A percentile compares a stretch with the other conserved stretches of the same genome.
Evolutionary conservation across 306 rosid species (phyloP).

Genomic region (Begonia fuchsioides): DNA sequence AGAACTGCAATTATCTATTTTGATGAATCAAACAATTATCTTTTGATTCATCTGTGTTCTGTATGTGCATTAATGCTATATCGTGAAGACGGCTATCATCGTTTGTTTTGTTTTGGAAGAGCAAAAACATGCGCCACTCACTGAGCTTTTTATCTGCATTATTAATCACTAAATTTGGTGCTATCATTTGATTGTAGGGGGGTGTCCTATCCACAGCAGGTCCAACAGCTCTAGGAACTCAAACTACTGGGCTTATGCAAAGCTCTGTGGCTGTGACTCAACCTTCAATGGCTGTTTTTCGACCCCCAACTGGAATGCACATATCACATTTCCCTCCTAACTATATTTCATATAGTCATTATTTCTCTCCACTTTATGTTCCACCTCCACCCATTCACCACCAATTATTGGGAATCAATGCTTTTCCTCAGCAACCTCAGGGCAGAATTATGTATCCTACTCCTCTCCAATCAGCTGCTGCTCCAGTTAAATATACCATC

Average conservation of each 20-base stretch:
- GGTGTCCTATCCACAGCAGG: constrained; percentile 66
- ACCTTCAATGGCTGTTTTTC: constrained; percentile 77
- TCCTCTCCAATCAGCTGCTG: constrained; percentile 35
- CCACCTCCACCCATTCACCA: constrained; percentile 51
- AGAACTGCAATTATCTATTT: too few species aligned
- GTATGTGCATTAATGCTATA: too few species aligned
- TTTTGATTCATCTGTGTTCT: too few species aligned
- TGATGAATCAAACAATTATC: too few species aligned
- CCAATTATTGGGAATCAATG: constrained; percentile 82
- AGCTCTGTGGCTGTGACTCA: constrained; percentile 77
- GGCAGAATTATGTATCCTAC: constrained; percentile 66
- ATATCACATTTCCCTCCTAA: constrained; percentile 80
- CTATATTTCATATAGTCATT: constrained; percentile 76
- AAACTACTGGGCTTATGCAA: constrained; percentile 85
- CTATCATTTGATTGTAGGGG: constrained; percentile 37
- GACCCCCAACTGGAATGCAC: constrained; percentile 76
- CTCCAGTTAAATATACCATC: constrained; percentile 76
- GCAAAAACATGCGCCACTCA: too few species aligned
- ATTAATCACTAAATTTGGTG: background rate
- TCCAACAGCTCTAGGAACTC: constrained; percentile 61
- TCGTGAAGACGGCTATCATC: too few species aligned
- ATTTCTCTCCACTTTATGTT: constrained; percentile 65
- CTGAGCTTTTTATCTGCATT: too few species aligned
- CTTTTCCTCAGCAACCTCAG: constrained; percentile 85
- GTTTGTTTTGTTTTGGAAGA: too few species aligned